Conservation (phyloP, 2,329 filamentous ascomycete genomes). For the Verticillium isaacii region DNA sequence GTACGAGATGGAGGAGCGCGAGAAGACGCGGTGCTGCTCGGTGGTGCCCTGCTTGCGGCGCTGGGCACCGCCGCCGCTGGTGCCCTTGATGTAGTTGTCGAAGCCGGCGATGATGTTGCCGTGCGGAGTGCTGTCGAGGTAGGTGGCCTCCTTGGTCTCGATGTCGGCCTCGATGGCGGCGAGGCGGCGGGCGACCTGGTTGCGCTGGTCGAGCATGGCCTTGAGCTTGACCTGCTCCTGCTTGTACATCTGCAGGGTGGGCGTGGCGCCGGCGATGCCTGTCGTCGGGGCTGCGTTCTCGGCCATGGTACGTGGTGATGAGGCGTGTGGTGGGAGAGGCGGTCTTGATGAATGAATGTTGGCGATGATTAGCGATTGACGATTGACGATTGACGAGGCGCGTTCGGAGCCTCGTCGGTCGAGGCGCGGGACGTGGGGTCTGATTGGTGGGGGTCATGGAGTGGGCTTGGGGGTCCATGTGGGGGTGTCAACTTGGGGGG, state of each 20-base stretch:
- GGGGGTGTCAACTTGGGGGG: background rate
- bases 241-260: slow-evolving; percentile 42
- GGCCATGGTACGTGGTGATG: slow-evolving; percentile 5
- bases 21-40: slow-evolving; percentile 72
- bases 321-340: background rate
- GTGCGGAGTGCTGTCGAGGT: slow-evolving; percentile 82
- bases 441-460: background rate
- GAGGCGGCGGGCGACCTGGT: slow-evolving; percentile 26
- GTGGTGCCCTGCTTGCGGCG: slow-evolving; percentile 60
- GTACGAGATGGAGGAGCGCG: slow-evolving; percentile 59
- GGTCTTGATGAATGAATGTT: background rate
- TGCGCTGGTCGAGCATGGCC: slow-evolving; percentile 38
- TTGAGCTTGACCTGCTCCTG: slow-evolving; percentile 44
- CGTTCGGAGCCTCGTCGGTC: background rate
- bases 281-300: slow-evolving; percentile 8
- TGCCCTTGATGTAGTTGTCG: slow-evolving; percentile 95
- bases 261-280: slow-evolving; percentile 18
- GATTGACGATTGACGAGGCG: background rate
- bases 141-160: slow-evolving; percentile 74
- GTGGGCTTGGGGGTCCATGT: background rate
- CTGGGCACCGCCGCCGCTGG: slow-evolving; percentile 56
- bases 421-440: background rate
- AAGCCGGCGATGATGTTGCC: slow-evolving; percentile 98
- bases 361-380: background rate
- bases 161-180: slow-evolving; percentile 69